Percentiles rank a stretch among this genome's conserved stretches.
Conservation (phyloP, 208 protist genomes). For the Leishmania tarentolae region DNA sequence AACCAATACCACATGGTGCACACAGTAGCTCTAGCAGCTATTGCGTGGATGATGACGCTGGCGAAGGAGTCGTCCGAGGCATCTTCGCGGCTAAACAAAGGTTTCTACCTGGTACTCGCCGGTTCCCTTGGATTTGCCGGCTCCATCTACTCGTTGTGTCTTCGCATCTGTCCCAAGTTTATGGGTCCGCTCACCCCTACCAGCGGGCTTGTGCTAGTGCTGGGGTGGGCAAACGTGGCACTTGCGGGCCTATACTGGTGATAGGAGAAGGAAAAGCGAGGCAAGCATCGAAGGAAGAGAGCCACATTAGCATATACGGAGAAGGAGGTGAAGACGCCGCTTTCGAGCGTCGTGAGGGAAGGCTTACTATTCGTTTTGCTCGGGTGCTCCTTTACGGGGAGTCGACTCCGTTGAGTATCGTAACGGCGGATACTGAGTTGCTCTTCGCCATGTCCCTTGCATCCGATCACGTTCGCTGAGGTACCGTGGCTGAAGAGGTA, state of each 20-base stretch:
- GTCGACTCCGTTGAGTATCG: neutral
- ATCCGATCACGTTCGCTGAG: neutral
- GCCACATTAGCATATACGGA: neutral
- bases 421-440: neutral
- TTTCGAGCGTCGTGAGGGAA: neutral
- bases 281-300: neutral
- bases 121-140: slow-evolving; percentile 62
- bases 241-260: slow-evolving; percentile 59
- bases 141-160: slow-evolving; percentile 71
- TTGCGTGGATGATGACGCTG: slow-evolving; percentile 34
- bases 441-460: neutral
- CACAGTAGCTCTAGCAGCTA: slow-evolving; percentile 39
- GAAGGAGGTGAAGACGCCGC: neutral
- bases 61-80: slow-evolving; percentile 32
- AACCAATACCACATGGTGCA: slow-evolving; percentile 57
- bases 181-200: slow-evolving; percentile 68
- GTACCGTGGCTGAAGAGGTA: neutral
- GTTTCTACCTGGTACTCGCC: slow-evolving; percentile 52
- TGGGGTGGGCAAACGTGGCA: slow-evolving; percentile 63
- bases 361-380: neutral
- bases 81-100: slow-evolving; percentile 39
- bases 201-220: slow-evolving; percentile 64
- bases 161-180: slow-evolving; percentile 44
- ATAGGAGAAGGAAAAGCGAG: neutral
- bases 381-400: neutral